Evolutionary conservation across 2,329 filamentous ascomycete genomes (phyloP).

Genomic region (Aspergillus sp.): DNA sequence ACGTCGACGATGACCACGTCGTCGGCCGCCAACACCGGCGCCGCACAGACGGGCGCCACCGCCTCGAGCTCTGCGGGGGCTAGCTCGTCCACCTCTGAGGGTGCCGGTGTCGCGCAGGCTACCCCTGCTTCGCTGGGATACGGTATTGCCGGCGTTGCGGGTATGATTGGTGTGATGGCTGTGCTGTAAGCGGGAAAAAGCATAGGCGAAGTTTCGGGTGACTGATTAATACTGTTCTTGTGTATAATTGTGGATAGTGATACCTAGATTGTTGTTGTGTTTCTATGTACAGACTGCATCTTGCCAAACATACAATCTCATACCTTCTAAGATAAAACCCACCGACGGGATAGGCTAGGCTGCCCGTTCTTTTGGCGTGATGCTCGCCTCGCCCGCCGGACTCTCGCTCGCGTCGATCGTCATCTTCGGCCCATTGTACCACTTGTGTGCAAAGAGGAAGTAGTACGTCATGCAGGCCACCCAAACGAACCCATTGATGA

Average conservation of each 20-base stretch:
- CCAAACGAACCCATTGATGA: conserved; percentile 61
- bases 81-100: conserved; percentile 14
- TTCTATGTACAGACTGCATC: not conserved
- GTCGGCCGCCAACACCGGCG: not conserved
- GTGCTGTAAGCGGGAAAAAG: conserved; percentile 21
- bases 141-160: conserved; percentile 23
- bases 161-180: conserved; percentile 29
- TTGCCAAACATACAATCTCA: not conserved
- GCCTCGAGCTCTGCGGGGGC: conserved; percentile 3
- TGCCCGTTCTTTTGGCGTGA: not conserved
- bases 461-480: conserved; percentile 56
- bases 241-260: not conserved
- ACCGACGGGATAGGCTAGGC: not conserved
- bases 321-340: not conserved
- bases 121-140: conserved; percentile 17
- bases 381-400: not conserved
- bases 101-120: conserved; percentile 18
- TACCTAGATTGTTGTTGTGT: not conserved
- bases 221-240: not conserved
- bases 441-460: conserved; percentile 55
- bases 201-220: not conserved
- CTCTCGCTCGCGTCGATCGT: conserved; percentile 42
- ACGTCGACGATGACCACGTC: conserved; percentile 4
- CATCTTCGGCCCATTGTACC: conserved; percentile 60
- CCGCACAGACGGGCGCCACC: not conserved